Percentiles rank a stretch among this genome's conserved stretches.
These are phyloP conservation scores for Populus pruinosa DNA, from an alignment of 345 rosid species.

Conservation along the genomic window DNA sequence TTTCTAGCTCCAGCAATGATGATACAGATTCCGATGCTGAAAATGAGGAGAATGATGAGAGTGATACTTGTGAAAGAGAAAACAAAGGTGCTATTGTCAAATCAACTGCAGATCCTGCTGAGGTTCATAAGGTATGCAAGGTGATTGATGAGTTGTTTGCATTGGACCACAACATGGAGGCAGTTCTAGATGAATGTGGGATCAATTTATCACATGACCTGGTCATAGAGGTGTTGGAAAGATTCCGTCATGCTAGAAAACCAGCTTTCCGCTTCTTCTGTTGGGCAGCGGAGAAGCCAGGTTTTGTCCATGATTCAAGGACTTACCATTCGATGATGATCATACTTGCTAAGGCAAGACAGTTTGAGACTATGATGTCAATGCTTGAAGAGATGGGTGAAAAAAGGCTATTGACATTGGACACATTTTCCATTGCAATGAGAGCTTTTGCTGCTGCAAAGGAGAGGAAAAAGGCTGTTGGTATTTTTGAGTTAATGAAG, in stretches of 20 bases:
- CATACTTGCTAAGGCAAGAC: slow-evolving; percentile 71
- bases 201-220: slow-evolving; percentile 52
- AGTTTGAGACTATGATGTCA: slow-evolving; percentile 82
- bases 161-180: slow-evolving; percentile 85
- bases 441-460: slow-evolving; percentile 81
- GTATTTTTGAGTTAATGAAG: slow-evolving; percentile 87
- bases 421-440: slow-evolving; percentile 66
- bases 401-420: slow-evolving; percentile 58
- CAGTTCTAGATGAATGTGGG: slow-evolving; percentile 73
- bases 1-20: slow-evolving; percentile 28
- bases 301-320: slow-evolving; percentile 63
- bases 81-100: slow-evolving; percentile 3
- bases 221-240: slow-evolving; percentile 53
- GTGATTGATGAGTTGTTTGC: slow-evolving; percentile 82
- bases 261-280: slow-evolving; percentile 79
- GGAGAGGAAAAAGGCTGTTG: slow-evolving; percentile 90
- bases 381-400: slow-evolving; percentile 86
- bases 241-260: slow-evolving; percentile 76
- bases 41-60: slow-evolving; percentile 1
- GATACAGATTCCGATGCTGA: slow-evolving; percentile 27
- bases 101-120: slow-evolving; percentile 38
- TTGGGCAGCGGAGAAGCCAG: slow-evolving; percentile 70
- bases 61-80: slow-evolving; percentile 2
- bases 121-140: slow-evolving; percentile 74
- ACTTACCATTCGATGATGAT: slow-evolving; percentile 73